Conservation (phyloP, 345 rosid genomes). For the Cardamine occulta region DNA sequence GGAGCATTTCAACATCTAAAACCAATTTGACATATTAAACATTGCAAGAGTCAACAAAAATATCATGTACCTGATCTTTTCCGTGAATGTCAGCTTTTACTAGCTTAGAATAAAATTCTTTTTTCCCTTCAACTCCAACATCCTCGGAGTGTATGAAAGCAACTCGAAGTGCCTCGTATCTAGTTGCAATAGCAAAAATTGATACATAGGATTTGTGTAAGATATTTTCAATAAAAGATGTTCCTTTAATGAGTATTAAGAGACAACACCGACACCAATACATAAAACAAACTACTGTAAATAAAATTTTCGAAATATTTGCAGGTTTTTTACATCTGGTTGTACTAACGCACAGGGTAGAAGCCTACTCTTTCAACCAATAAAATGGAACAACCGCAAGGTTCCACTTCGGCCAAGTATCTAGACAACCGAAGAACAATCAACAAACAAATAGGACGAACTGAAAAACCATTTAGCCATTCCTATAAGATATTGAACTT, state of each 20-base stretch:
- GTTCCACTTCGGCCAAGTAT: slow-evolving; percentile 17
- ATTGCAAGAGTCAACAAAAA: slow-evolving; percentile 13
- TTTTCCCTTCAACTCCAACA: slow-evolving; percentile 63
- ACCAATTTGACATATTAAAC: slow-evolving; percentile 8
- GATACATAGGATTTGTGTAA: neutral
- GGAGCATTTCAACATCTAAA: slow-evolving; percentile 28
- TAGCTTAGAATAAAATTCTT: slow-evolving; percentile 81
- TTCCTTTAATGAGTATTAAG: neutral
- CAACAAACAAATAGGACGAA: slow-evolving; percentile 11
- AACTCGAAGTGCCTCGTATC: slow-evolving; percentile 97
- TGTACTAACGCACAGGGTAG: neutral
- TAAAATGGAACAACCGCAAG: neutral
- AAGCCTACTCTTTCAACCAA: slow-evolving; percentile 13
- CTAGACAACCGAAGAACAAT: slow-evolving; percentile 3
- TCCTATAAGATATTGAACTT: slow-evolving; percentile 15
- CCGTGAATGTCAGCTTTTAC: slow-evolving; percentile 98
- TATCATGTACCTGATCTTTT: slow-evolving; percentile 86
- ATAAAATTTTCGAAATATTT: neutral
- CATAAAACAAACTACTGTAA: neutral
- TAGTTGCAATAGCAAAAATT: slow-evolving; percentile 38
- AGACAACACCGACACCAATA: neutral
- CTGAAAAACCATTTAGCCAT: slow-evolving; percentile 24
- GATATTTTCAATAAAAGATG: slow-evolving; percentile 10
- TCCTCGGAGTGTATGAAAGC: slow-evolving; percentile 97
- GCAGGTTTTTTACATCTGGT: slow-evolving; percentile 22